Evolutionary conservation across 768 basidiomycete genomes (phyloP).

Genomic region (Daedaleopsis nitida): DNA sequence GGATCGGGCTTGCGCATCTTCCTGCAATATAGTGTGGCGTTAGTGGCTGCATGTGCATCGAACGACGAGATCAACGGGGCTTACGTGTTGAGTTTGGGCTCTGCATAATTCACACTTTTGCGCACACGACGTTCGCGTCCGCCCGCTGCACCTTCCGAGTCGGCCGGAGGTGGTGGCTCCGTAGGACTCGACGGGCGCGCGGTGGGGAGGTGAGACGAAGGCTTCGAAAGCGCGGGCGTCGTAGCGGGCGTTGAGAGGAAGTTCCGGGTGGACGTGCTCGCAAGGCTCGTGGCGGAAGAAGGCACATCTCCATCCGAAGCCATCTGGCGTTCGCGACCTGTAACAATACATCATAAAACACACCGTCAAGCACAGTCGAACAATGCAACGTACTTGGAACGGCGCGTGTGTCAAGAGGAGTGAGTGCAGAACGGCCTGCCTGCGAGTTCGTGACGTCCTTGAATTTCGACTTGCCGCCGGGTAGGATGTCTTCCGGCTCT

Average conservation of each 20-base stretch:
- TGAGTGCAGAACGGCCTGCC: constrained; percentile 37
- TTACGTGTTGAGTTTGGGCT: constrained; percentile 87
- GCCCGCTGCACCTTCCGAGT: constrained; percentile 35
- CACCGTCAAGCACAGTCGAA: neutral
- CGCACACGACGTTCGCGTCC: constrained; percentile 59
- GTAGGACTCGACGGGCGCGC: constrained; percentile 49
- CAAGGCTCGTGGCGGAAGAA: constrained; percentile 33
- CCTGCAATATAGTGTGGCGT: constrained; percentile 37
- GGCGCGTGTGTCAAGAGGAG: constrained; percentile 35
- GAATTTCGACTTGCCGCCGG: constrained; percentile 50
- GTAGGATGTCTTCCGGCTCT: constrained; percentile 31
- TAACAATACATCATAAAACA: neutral
- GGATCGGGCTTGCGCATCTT: constrained; percentile 90
- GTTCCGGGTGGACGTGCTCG: constrained; percentile 38
- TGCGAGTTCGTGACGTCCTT: constrained; percentile 70
- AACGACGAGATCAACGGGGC: constrained; percentile 31
- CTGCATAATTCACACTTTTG: constrained; percentile 84
- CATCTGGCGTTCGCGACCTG: constrained; percentile 40
- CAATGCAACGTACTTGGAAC: constrained; percentile 35
- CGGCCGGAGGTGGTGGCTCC: constrained; percentile 41
- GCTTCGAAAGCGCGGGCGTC: constrained; percentile 38
- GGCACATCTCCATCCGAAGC: constrained; percentile 39
- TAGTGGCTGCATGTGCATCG: neutral
- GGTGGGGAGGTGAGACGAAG: constrained; percentile 45
- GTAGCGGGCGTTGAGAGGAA: constrained; percentile 45